Evolutionary conservation across 2,329 filamentous ascomycete genomes (phyloP), one percentile per base, ranked within the genome.

Genomic region (Phialophora macrospora): DNA sequence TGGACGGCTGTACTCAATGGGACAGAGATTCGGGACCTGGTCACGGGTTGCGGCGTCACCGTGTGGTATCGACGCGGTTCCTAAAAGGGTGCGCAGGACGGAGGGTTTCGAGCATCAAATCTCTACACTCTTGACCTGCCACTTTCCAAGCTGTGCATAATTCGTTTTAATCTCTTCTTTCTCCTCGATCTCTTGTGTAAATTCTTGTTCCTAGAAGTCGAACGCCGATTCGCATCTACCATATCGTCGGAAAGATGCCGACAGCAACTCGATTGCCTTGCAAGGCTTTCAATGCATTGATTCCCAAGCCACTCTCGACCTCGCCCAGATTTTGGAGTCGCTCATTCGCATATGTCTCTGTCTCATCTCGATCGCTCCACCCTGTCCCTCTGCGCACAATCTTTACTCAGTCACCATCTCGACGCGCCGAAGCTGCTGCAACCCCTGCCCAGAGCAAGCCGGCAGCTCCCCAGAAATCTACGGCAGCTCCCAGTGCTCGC

Each of bases 31-130:
- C 30, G 34, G 54, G 28, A 22, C 30, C 38, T 22, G 20, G 63
- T 68, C 69, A 68, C 67, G 68, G 51, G 68, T 34, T 68, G 66
- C 64, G 65, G 68, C 63, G 70, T 70, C 48, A 24, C 12, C 41
- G 46, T 44, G 22, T 9, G n/a, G 38, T n/a, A n/a, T n/a, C 38
- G 17, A 44, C 38, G 38, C 38, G 38, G 38, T 11, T n/a, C 17
- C 32, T 3, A 44, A 44, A n/a, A n/a, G 5, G 38, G 38, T 44
- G 38, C 38, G 17, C 14, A 44, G 17, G 14, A 44, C 17, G 38
- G 38, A n/a, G 11, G 12, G 38, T 44, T 44, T 44, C 38, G 3
- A 44, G 38, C 38, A 44, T 8, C 38, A n/a, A 44, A 8, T 44
- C 6, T 44, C 38, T 44, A 44, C 38, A 2, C 14, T 8, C 17